Percentiles rank a stretch among this genome's conserved stretches.
phyloP scores from a whole-genome alignment of 2,329 filamentous ascomycete genomes.

The Ceratocystiopsis minuta region DNA sequence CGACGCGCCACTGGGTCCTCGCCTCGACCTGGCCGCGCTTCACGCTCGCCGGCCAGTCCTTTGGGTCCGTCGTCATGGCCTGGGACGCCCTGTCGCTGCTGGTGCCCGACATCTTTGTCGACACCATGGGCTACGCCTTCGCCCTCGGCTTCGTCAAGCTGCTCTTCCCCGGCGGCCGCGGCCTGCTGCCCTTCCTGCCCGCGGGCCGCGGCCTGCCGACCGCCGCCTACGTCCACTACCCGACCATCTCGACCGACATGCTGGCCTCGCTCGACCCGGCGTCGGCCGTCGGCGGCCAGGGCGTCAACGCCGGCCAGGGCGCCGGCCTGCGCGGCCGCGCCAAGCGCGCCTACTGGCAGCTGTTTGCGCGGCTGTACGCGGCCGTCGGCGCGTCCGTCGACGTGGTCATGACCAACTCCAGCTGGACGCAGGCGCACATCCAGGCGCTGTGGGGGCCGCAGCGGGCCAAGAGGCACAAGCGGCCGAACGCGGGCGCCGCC shows the following conservation, averaged over 20 bases:
- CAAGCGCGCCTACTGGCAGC: conserved; percentile 73
- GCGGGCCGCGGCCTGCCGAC: conserved; percentile 48
- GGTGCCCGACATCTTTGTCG: conserved; percentile 83
- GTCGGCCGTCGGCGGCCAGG: conserved; percentile 39
- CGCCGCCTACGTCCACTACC: conserved; percentile 91
- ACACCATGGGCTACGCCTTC: conserved; percentile 98
- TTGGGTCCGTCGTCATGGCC: conserved; percentile 73
- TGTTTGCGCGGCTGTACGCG: conserved; percentile 70
- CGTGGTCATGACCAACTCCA: conserved; percentile 93
- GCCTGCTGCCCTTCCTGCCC: too few relatives aligned
- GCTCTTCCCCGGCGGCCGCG: conserved; percentile 38
- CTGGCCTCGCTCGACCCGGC: conserved; percentile 58
- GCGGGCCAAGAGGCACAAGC: conserved; percentile 21
- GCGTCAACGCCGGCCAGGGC: conserved; percentile 72
- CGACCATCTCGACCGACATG: conserved; percentile 97
- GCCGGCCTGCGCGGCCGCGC: conserved; percentile 47
- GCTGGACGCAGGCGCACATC: conserved; percentile 80
- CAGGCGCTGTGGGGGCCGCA: conserved; percentile 57
- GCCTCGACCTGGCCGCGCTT: conserved; percentile 79
- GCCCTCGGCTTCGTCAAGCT: conserved; percentile 65
- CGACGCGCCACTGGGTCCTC: conserved; percentile 71
- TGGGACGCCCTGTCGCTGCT: conserved; percentile 88
- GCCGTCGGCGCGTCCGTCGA: conserved; percentile 71
- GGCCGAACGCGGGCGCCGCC: background rate
- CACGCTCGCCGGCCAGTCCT: conserved; percentile 81